phyloP scores from a whole-genome alignment of 345 rosid species.

The Sonneratia alba region DNA sequence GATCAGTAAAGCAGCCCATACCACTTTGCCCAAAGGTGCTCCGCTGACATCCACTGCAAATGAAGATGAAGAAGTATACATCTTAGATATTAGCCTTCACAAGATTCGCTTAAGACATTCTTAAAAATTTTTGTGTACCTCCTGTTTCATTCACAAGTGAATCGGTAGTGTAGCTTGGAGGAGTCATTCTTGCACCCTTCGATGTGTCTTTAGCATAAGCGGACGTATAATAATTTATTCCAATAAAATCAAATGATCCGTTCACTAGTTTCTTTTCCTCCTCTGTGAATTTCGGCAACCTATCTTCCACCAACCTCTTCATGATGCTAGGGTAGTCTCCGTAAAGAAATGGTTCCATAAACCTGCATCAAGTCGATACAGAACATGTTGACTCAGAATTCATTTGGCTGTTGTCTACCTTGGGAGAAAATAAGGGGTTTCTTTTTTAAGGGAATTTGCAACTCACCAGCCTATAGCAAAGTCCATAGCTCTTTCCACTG shows the following conservation, averaged over 20 bases:
- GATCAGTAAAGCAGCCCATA: not conserved
- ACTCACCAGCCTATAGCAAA: slow-evolving; percentile 12
- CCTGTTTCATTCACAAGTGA: not conserved
- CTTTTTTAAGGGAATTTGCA: not conserved
- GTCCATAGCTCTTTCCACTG: slow-evolving; percentile 26
- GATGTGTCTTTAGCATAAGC: slow-evolving; percentile 23
- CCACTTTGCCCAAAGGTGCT: not conserved
- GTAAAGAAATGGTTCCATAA: slow-evolving; percentile 31
- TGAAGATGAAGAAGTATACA: not conserved
- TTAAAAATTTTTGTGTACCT: not conserved
- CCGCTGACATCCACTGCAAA: not conserved
- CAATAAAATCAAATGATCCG: slow-evolving; percentile 39
- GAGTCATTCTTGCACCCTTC: not conserved
- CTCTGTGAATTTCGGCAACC: slow-evolving; percentile 31
- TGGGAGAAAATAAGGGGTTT: not conserved
- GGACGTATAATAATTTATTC: slow-evolving; percentile 35
- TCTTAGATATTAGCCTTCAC: not conserved
- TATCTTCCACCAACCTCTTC: slow-evolving; percentile 26
- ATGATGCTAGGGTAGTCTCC: slow-evolving; percentile 38
- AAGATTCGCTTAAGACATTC: not conserved
- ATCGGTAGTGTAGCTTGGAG: slow-evolving; percentile 12
- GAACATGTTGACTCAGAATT: not conserved
- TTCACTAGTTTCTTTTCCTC: slow-evolving; percentile 24
- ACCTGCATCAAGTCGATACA: slow-evolving; percentile 15
- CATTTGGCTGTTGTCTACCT: not conserved